Base-by-base conservation (phyloP, 2,329 filamentous ascomycete genomes). In the Colletotrichum scovillei region DNA sequence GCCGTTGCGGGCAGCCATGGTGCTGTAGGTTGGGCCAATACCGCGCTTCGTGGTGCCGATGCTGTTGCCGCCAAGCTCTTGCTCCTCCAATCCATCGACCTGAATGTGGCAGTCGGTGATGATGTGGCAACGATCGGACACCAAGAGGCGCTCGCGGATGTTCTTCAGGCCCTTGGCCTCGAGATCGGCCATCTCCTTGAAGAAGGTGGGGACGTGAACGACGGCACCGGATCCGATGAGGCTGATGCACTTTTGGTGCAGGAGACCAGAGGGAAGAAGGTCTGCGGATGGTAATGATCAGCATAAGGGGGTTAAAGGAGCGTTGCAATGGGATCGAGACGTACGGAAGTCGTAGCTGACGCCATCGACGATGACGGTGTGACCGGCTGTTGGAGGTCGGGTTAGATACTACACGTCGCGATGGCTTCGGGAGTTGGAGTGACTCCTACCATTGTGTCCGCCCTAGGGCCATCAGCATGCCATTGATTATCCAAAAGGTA, bases 181-280 rank as follows among this genome's bases (percentile, higher is more conserved):
- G 11, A 87, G 81, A 38, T 81, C 81, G 6, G 78, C 69, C 22
- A 86, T 80, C 77, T 87, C 85, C 42, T 77, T 79, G 78, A 86
- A 86, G 76, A 86, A 86, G 53, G 77, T 81, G 8, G 80, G 80
- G 74, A 93, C 87, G 81, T 94, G 89, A 76, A 94, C 91, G 73
- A 94, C 89, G 53, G 90, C 88, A 59, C 87, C 92, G 62, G 91
- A 92, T 73, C 93, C 93, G 80, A 95, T 92, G 70, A 95, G 85
- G 84, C 95, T 95, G 78, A 90, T 87, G 81, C 90, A 93, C 56
- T 85, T 85, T 7, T 92, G 91, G 80, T 93, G 94, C 76, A 95
- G 87, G 74, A 95, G 88, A 73, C 94, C 94, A 69, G 90, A 93
- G 28, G 92, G 89, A 63, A 92, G 83, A 72, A 93, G 88, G 80